A percentile compares a stretch with the other conserved stretches of the same genome.
Evolutionary conservation across 805 yeast species (phyloP).

Genomic region (Metschnikowia proteae): DNA sequence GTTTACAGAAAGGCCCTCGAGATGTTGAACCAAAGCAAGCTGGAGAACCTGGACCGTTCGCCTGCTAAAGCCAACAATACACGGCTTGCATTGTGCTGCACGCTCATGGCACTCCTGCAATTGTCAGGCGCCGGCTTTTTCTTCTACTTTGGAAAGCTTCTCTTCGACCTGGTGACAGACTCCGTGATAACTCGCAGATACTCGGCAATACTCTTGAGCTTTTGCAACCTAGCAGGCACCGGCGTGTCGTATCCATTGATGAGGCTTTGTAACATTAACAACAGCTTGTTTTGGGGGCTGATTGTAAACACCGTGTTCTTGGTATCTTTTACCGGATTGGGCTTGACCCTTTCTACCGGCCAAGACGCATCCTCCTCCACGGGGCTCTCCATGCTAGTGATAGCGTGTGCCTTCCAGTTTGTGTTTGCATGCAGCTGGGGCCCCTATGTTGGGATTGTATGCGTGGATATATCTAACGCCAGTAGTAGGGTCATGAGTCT

Average conservation of each 20-base stretch:
- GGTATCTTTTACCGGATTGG: slow-evolving; percentile 6
- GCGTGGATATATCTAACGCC: slow-evolving; percentile 22
- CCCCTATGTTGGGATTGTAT: slow-evolving; percentile 26
- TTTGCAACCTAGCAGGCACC: slow-evolving; percentile 22
- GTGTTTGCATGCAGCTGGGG: slow-evolving; percentile 32
- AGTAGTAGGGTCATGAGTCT: slow-evolving; percentile 19
- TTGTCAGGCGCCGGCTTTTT: slow-evolving; percentile 33
- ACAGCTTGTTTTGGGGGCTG: slow-evolving; percentile 14
- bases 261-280: slow-evolving; percentile 9
- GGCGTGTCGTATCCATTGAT: slow-evolving; percentile 18
- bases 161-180: slow-evolving; percentile 16
- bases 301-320: slow-evolving; percentile 1
- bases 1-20: background rate
- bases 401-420: slow-evolving; percentile 20
- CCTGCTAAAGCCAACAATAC: background rate
- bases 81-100: slow-evolving; percentile 17
- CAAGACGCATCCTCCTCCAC: background rate
- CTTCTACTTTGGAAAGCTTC: slow-evolving; percentile 27
- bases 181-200: slow-evolving; percentile 1
- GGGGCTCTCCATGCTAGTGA: slow-evolving; percentile 13
- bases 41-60: background rate
- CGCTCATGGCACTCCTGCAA: slow-evolving; percentile 31
- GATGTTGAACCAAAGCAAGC: background rate
- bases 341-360: background rate
- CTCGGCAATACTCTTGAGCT: slow-evolving; percentile 18